A percentile compares a stretch with the other conserved stretches of the same genome.
Conservation (phyloP, 208 protist species). For the Phytomonas sp. region DNA sequence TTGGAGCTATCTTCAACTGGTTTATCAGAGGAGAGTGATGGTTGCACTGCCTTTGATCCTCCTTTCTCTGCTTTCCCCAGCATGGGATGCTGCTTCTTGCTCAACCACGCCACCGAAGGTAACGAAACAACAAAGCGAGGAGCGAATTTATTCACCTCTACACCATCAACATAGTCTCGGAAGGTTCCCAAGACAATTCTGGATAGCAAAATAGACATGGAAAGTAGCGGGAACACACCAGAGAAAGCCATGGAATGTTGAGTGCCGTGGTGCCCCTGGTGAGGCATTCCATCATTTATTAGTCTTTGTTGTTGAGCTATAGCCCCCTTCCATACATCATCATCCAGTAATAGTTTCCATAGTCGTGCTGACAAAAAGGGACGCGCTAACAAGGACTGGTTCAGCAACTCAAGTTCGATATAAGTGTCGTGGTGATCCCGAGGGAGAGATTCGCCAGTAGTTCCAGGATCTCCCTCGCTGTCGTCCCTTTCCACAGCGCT, state of each 20-base stretch:
- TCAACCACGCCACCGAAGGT: conserved; percentile 29
- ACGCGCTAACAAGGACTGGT: conserved; percentile 44
- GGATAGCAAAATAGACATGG: conserved; percentile 30
- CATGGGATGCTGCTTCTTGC: conserved; percentile 1
- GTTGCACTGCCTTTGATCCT: background rate
- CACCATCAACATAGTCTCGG: conserved; percentile 50
- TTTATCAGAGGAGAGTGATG: background rate
- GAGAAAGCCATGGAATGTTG: background rate
- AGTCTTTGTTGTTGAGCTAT: conserved; percentile 17
- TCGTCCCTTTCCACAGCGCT: background rate
- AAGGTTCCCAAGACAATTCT: conserved; percentile 47
- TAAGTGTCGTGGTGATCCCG: conserved; percentile 8
- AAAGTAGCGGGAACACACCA: conserved; percentile 15
- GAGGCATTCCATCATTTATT: background rate
- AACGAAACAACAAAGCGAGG: conserved; percentile 82
- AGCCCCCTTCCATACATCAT: conserved; percentile 44
- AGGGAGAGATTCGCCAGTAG: background rate
- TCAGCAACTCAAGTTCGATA: conserved; percentile 21
- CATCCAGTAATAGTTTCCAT: conserved; percentile 47
- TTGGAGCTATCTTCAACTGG: background rate
- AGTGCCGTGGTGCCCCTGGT: background rate
- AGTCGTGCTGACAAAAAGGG: conserved; percentile 55
- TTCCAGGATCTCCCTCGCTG: background rate
- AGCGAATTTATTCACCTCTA: conserved; percentile 27
- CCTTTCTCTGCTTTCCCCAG: background rate